Evolutionary conservation across 768 basidiomycete species (phyloP), one percentile per base, ranked within the genome.

Genomic region (Fistulinella prunicolor): DNA sequence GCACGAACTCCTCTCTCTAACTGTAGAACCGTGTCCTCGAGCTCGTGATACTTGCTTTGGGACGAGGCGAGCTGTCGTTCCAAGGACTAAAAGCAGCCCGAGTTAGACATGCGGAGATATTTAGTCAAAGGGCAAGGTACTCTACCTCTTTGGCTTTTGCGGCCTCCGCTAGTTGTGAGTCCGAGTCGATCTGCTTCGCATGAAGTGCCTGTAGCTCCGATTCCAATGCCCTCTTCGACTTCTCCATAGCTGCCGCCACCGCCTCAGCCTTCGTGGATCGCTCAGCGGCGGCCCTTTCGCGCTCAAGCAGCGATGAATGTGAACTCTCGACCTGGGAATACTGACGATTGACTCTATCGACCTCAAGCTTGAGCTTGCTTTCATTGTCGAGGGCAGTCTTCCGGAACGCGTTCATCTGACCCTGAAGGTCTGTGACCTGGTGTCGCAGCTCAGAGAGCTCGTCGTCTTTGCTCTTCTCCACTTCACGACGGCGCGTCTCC

Each of bases 1-100:
- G 82, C 73, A 10, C 80, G 82, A 62, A 89, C 82, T 48, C 94
- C 93, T 24, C 89, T 78, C 65, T 97, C 89, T 42, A 89, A 76
- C 56, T 88, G 83, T 6, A 96, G 75, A 1, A 90, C 79, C 0
- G 85, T 79, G 61, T 98, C 95, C 66, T 99, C 95, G 47, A 93
- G 86, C 48, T 87, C 85, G 47, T 87, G 81, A 50, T 85, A 86
- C 58, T 90, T 90, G 29, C 78, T 74, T 58, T 89, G 86, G 6
- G 86, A 79, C 19, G 77, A 68, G 0, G 73, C 64, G n/a, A 95
- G 68, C 63, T 94, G 86, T 32, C 86, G 83, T 55, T 94, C 90
- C 40, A 91, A 70, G 36, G 71, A 75, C 91, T 96, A 57, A 6
- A 47, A 29, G n/a, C 5, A 10, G 26, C 19, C 9, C 9, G 4